These are phyloP conservation scores for Beta lomatogona DNA, from an alignment of 179 eudicot genomes.

Conservation along the genomic window DNA sequence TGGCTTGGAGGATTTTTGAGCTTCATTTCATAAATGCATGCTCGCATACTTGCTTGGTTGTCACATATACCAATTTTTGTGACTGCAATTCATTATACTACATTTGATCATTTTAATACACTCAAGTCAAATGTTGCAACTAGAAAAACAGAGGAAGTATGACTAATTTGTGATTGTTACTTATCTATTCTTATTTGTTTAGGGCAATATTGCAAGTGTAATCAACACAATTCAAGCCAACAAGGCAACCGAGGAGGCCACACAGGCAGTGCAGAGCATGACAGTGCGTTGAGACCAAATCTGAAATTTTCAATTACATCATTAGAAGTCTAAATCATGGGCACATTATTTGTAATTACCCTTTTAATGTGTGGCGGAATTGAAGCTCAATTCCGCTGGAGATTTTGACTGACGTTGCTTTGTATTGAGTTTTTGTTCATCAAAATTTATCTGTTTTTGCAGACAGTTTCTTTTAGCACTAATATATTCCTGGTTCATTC, in stretches of 20 bases:
- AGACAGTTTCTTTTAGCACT: neutral
- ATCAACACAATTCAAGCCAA: constrained; percentile 79
- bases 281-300: constrained; percentile 45
- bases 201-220: constrained; percentile 75
- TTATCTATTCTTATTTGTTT: neutral
- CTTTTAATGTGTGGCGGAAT: neutral
- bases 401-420: constrained; percentile 20
- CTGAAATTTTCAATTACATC: neutral
- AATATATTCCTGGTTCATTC: neutral
- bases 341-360: constrained; percentile 25
- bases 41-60: too few relatives aligned
- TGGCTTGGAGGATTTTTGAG: too few relatives aligned
- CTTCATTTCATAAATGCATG: too few relatives aligned
- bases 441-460: neutral
- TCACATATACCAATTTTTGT: too few relatives aligned
- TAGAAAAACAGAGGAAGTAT: too few relatives aligned
- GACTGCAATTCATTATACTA: neutral
- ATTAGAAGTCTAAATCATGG: neutral
- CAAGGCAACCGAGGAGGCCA: constrained; percentile 69
- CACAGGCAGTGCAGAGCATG: constrained; percentile 67
- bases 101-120: too few relatives aligned
- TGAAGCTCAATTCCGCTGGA: neutral
- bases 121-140: too few relatives aligned
- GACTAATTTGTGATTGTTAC: neutral
- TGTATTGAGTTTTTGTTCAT: constrained; percentile 1